Base-by-base conservation (phyloP, 1,284 basidiomycete species). In the Moesziomyces globuligerus region DNA sequence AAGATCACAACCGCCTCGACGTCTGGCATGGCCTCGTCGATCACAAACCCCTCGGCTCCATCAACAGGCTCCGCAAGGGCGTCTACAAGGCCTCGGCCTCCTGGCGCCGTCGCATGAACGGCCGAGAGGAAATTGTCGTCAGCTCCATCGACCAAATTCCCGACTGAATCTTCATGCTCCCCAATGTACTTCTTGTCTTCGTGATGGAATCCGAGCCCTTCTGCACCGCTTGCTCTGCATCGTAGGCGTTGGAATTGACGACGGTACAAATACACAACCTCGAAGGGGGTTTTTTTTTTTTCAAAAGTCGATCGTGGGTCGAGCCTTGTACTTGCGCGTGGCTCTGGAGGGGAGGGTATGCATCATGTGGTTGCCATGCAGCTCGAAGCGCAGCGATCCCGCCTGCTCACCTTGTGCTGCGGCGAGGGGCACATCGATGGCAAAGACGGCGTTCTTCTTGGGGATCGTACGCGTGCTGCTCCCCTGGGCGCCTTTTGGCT, bases 11-110 rank as follows among this genome's bases (percentile, higher is more conserved):
- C 17, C 13, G 64, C n/a, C 48, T 77, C 25, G 67, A 79, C 40
- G 64, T 64, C 24, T 78, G 76, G 76, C 65, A 79, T 32, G 76
- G 76, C 11, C 29, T 76, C 13, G 55, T 55, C 10, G 60, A 61
- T 11, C 75, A 74, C 34, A 56, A 71, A 38, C 76, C 76, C 9
- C 48, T 79, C 2, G 76, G 76, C 9, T 68, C 66, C 18, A 74
- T 77, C 47, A 79, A 79, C 26, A 34, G 76, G 6, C 45, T 79
- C 42, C 48, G 74, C 8, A 70, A 74, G 25, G 74, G 64, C 5
- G 76, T 79, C 4, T 72, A 74, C 49, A 55, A 57, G 37, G 62
- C 72, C 3, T 67, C 57, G 32, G 39, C 53, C 13, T 32, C 50
- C 3, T 57, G 42, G 46, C 58, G 69, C 17, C 39, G 58, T 26